A percentile compares a stretch with the other conserved stretches of the same genome.
phyloP scores from a whole-genome alignment of 2,329 filamentous ascomycete species.

The Penicillium sp. region DNA sequence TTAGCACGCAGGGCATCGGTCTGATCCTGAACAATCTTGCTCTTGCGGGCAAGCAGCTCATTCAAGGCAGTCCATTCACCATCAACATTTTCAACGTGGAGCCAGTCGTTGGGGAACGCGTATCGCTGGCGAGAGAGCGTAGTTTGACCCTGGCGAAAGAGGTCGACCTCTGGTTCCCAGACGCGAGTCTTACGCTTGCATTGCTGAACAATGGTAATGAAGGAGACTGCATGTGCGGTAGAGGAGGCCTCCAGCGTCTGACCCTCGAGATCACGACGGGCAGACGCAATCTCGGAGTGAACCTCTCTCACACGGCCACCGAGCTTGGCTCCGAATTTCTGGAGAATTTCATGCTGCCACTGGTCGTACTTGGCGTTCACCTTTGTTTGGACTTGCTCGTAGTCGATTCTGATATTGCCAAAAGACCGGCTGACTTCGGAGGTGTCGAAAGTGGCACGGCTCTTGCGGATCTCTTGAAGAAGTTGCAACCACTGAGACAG shows the following conservation, averaged over 20 bases:
- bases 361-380: conserved; percentile 99
- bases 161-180: conserved; percentile 95
- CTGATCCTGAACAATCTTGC: conserved; percentile 94
- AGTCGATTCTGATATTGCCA: conserved; percentile 93
- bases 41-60: conserved; percentile 88
- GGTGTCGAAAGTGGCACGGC: conserved; percentile 94
- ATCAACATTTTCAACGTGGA: conserved; percentile 94
- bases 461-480: conserved; percentile 96
- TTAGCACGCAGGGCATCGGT: conserved; percentile 94
- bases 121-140: conserved; percentile 90
- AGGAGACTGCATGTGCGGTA: conserved; percentile 94
- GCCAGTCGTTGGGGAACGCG: conserved; percentile 91
- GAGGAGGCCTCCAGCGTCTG: conserved; percentile 93
- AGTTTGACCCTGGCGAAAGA: conserved; percentile 93
- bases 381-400: conserved; percentile 97
- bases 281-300: conserved; percentile 88
- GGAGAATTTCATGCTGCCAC: conserved; percentile 96
- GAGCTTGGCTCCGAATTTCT: conserved; percentile 89
- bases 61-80: conserved; percentile 94
- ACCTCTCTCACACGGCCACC: conserved; percentile 91
- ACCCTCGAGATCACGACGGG: conserved; percentile 85
- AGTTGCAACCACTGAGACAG: conserved; percentile 92
- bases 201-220: conserved; percentile 96
- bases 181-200: conserved; percentile 91
- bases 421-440: conserved; percentile 92